These are phyloP conservation scores for Mycena venus DNA, from an alignment of 768 basidiomycete species.

Conservation along the genomic window DNA sequence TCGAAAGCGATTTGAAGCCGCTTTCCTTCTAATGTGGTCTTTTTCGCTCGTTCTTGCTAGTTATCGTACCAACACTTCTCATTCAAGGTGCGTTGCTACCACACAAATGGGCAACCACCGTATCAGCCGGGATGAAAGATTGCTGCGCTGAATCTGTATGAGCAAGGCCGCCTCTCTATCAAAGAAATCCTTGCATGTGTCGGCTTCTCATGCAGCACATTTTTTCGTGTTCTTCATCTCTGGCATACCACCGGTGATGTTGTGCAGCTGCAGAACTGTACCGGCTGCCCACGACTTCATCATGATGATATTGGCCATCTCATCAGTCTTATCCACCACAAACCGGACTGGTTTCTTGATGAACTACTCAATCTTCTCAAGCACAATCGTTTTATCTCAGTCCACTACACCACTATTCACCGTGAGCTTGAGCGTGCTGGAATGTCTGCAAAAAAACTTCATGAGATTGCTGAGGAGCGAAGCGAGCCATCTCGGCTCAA, in stretches of 20 bases:
- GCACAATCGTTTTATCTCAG: too few species aligned
- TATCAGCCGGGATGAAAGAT: background rate
- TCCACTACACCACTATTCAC: too few species aligned
- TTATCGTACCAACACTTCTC: too few species aligned
- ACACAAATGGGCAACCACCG: background rate
- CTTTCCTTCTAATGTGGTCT: too few species aligned
- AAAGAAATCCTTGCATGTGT: conserved; percentile 39
- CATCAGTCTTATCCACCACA: conserved; percentile 26
- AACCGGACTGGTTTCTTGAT: conserved; percentile 50
- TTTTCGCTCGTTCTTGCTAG: too few species aligned
- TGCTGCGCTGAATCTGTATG: conserved; percentile 39
- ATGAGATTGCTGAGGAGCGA: conserved; percentile 47
- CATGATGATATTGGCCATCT: conserved; percentile 39
- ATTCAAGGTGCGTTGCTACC: too few species aligned
- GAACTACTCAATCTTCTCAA: too few species aligned
- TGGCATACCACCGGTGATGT: conserved; percentile 46
- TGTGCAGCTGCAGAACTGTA: background rate
- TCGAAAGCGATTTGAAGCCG: too few species aligned
- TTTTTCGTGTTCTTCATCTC: conserved; percentile 38
- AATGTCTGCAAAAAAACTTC: conserved; percentile 43
- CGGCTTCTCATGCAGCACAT: conserved; percentile 37
- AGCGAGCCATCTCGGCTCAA: conserved; percentile 40
- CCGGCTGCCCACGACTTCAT: background rate
- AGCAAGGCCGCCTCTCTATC: conserved; percentile 33
- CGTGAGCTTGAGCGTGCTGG: conserved; percentile 44